A percentile compares a stretch with the other conserved stretches of the same genome.
Conservation (phyloP, 495 filamentous ascomycete genomes). For the Bathelium albidoporum region DNA sequence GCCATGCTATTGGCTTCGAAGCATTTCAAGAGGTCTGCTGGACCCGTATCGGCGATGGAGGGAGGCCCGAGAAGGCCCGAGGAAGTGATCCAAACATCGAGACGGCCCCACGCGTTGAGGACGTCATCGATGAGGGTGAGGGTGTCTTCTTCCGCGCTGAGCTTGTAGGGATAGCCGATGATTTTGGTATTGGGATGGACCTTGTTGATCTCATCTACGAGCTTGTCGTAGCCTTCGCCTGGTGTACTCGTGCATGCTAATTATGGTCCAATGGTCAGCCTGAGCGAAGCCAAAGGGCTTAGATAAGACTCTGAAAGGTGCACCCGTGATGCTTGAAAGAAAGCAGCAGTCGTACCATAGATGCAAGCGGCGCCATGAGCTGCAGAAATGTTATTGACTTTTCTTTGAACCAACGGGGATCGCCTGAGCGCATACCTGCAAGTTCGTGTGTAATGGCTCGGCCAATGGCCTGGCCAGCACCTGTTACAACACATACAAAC, state of each 20-base stretch:
- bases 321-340: neutral
- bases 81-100: constrained; percentile 50
- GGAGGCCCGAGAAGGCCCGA: constrained; percentile 47
- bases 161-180: constrained; percentile 47
- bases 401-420: neutral
- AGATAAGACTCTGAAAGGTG: neutral
- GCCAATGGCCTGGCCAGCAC: constrained; percentile 47
- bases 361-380: constrained; percentile 55
- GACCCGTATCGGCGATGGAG: constrained; percentile 44
- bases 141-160: constrained; percentile 48
- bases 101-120: constrained; percentile 46
- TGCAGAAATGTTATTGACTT: constrained; percentile 21
- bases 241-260: constrained; percentile 27
- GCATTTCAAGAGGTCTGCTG: constrained; percentile 41
- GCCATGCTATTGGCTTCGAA: constrained; percentile 49
- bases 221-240: constrained; percentile 19
- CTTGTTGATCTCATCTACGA: constrained; percentile 31
- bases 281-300: neutral
- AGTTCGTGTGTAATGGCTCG: constrained; percentile 48
- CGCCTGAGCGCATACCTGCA: constrained; percentile 34
- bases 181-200: constrained; percentile 43
- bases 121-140: constrained; percentile 51
- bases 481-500: constrained; percentile 53
- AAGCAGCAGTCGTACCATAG: constrained; percentile 35
- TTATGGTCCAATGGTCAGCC: neutral